Evolutionary conservation across 768 basidiomycete genomes (phyloP), one percentile per base, ranked within the genome.

Genomic region (Mycena albidolilacea): DNA sequence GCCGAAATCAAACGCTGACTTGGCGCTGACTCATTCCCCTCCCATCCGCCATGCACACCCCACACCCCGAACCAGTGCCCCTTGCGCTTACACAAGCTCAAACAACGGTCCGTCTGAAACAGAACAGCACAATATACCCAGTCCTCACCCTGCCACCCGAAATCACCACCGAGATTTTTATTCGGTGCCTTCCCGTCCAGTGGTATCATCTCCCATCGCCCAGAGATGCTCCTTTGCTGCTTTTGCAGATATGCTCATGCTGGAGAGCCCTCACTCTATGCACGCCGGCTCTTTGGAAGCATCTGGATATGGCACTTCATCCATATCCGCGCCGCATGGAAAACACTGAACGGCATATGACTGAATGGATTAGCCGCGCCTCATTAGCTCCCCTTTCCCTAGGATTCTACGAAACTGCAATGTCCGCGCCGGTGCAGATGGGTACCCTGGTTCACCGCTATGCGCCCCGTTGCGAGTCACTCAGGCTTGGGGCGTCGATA

Each of bases 231-330:
- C 61, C 61, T 14, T 30, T 63, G 5, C n/a, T 63, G 5, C 44
- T 63, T n/a, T 5, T 46, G 15, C 61, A 63, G 19, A 48, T 63
- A 7, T 63, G 61, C 23, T 7, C 61, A 38, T 44, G 23, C 5
- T 63, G 61, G 61, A 23, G 61, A 23, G 2, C 17, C 19, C 43
- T 63, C 43, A 39, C 61, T 11, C 21, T 63, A 14, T 44, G 43
- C 23, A 63, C 43, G 6, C 61, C 61, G n/a, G 41, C 35, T 23
- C 41, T 63, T 15, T 63, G 61, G 61, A 48, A 15, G 23, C 61
- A 23, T n/a, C 61, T 63, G 5, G 61, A 63, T 19, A 30, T 63
- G 0, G 21, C 23, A 46, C 43, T 35, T 15, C 38, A 30, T 46
- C 44, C 41, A 3, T 38, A 5, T 35, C 38, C 30, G 54, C 12